Evolutionary conservation across 257 asterid genomes (phyloP), one percentile per base, ranked within the genome.

Genomic region (Primulina tabacum): DNA sequence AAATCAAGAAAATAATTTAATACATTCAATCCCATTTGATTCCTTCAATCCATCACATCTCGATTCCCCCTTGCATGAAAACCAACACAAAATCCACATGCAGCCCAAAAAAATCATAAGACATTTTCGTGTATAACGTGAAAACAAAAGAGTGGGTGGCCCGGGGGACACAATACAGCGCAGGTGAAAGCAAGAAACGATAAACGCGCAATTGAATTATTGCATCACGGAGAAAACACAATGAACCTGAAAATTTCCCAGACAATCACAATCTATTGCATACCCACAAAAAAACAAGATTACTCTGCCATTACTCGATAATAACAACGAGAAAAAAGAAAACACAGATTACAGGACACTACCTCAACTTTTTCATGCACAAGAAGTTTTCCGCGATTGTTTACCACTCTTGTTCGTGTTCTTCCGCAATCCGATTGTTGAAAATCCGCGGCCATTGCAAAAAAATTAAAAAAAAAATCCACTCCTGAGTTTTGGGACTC

Each of bases 281-380:
- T 33, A 33, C 20, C 40, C 61, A 71, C 17, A 56, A 17, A 26
- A 10, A 29, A 2, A 67, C 37, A 12, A 16, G 32, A 17, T n/a
- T 24, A 14, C 14, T 28, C 34, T 38, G 12, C 1, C 8, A 4
- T 24, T 1, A 29, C 11, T 16, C 4, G 10, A 43, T 35, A 37
- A 59, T 7, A 38, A 18, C 11, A 52, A 62, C 29, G 53, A 57
- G 5, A 37, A 18, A 26, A 50, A 34, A 32, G 40, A 4, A 33
- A 1, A 56, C 37, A 43, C 50, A 24, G 16, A 21, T 26, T 37
- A 40, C 60, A 20, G 37, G n/a, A 40, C 66, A 58, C 60, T 73
- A 80, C 89, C 87, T 84, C 89, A 30, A 82, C 85, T 77, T 55
- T 76, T 2, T 76, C 52, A 60, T 75, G 37, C 67, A 57, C 16